Conservation (phyloP, 139 green algal genomes). For the Eudorina sp. region DNA sequence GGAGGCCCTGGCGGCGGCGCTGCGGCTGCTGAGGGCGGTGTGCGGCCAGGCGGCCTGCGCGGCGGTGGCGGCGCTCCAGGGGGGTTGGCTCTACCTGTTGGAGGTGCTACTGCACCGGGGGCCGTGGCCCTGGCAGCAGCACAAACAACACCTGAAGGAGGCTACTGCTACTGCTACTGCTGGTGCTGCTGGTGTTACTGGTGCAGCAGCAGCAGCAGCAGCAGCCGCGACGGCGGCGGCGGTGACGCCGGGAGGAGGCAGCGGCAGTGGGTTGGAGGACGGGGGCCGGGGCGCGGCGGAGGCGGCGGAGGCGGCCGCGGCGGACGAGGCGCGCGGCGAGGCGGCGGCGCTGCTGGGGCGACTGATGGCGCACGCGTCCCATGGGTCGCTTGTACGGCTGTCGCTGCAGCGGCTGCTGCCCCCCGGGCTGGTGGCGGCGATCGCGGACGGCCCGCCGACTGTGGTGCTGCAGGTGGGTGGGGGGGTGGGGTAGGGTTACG, state of each 20-base stretch:
- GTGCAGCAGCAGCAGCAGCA: neutral
- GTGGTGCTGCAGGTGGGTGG: slow-evolving; percentile 46
- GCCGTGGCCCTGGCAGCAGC: slow-evolving; percentile 37
- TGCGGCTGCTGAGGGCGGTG: slow-evolving; percentile 79
- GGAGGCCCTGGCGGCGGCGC: slow-evolving; percentile 57
- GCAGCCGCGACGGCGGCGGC: neutral
- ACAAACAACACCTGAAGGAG: neutral
- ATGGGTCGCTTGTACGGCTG: slow-evolving; percentile 80
- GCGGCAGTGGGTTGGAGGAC: too few relatives aligned
- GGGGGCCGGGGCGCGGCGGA: neutral
- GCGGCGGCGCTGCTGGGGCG: slow-evolving; percentile 75
- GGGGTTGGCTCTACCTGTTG: slow-evolving; percentile 81
- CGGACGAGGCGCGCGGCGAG: slow-evolving; percentile 41
- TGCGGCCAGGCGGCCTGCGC: slow-evolving; percentile 10
- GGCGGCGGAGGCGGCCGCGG: neutral
- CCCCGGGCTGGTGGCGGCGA: slow-evolving; percentile 77
- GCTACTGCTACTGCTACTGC: neutral
- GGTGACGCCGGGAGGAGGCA: neutral
- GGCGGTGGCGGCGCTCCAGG: slow-evolving; percentile 49
- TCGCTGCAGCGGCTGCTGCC: slow-evolving; percentile 83
- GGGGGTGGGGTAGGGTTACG: neutral
- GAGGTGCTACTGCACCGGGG: slow-evolving; percentile 74
- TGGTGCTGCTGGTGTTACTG: slow-evolving; percentile 20
- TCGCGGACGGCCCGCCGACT: slow-evolving; percentile 72
- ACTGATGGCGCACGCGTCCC: slow-evolving; percentile 74